These are phyloP conservation scores for Atalantia buxifolia DNA, from an alignment of 345 rosid genomes.

Conservation along the genomic window DNA sequence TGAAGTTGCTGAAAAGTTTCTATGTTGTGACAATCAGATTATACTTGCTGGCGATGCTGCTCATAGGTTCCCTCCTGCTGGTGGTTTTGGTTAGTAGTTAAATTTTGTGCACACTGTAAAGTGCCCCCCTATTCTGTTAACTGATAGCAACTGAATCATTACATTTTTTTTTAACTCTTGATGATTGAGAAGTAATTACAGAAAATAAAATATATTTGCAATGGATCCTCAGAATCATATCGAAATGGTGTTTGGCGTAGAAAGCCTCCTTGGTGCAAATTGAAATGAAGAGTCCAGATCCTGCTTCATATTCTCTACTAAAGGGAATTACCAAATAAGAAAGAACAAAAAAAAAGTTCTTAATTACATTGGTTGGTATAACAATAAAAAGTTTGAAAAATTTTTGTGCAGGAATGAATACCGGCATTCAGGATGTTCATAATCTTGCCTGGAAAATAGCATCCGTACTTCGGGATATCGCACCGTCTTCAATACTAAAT, in stretches of 20 bases:
- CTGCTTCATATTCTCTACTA: not conserved
- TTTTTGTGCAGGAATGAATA: slow-evolving; percentile 77
- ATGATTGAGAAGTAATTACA: not conserved
- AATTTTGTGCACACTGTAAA: not conserved
- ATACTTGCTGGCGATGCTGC: slow-evolving; percentile 95
- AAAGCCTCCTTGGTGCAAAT: not conserved
- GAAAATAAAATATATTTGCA: not conserved
- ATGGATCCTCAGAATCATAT: not conserved
- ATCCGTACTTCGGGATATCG: slow-evolving; percentile 49
- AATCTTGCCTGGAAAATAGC: slow-evolving; percentile 98
- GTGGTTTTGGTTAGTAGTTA: slow-evolving; percentile 83
- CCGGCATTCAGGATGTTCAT: slow-evolving; percentile 96
- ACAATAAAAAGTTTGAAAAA: not conserved
- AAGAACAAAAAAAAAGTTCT: not conserved
- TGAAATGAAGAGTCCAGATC: not conserved
- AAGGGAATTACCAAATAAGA: not conserved
- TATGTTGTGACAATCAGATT: slow-evolving; percentile 52
- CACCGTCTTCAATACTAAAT: slow-evolving; percentile 59
- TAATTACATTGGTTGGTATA: not conserved
- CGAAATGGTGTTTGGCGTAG: not conserved
- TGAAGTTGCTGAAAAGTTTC: slow-evolving; percentile 85
- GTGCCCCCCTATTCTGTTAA: no score
- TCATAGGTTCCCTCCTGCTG: slow-evolving; percentile 95
- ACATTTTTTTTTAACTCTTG: not conserved
- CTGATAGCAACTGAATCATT: not conserved